Percentiles rank a stretch among this genome's conserved stretches.
Conservation (phyloP, 2,329 filamentous ascomycete genomes). For the Arthroderma sp. region DNA sequence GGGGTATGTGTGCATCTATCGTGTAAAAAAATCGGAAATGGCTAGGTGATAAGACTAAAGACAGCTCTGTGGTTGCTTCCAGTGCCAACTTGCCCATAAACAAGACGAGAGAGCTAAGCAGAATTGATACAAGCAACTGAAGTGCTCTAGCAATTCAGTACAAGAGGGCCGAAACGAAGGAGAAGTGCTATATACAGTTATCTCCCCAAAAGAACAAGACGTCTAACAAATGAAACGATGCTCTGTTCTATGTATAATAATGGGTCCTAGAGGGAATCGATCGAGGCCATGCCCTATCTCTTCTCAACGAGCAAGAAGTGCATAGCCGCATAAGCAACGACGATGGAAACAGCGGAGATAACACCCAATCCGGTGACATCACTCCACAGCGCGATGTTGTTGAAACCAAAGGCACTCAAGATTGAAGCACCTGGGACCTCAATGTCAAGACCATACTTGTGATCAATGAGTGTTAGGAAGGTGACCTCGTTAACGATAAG, state of each 20-base stretch:
- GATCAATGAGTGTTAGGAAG: conserved; percentile 75
- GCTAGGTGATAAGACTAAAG: not conserved
- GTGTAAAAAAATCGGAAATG: not conserved
- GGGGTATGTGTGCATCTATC: not conserved
- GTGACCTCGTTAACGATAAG: conserved; percentile 96
- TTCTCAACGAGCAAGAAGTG: conserved; percentile 87
- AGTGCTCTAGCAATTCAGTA: not conserved
- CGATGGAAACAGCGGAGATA: conserved; percentile 70
- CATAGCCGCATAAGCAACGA: conserved; percentile 85
- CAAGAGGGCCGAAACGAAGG: not conserved
- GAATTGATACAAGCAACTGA: not conserved
- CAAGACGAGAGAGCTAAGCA: not conserved
- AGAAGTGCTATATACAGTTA: not conserved
- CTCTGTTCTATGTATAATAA: not conserved
- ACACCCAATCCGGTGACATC: conserved; percentile 72
- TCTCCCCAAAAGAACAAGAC: not conserved
- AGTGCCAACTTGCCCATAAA: too few species aligned
- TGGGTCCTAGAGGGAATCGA: not conserved
- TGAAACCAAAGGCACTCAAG: conserved; percentile 85
- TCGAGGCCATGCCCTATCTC: conserved; percentile 46
- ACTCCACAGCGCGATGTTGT: conserved; percentile 72
- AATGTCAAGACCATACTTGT: conserved; percentile 93
- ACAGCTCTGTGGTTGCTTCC: too few species aligned
- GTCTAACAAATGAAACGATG: not conserved
- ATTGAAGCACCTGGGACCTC: conserved; percentile 92